Base-by-base conservation (phyloP, 2,329 filamentous ascomycete genomes). In the Aspergillus unguis region DNA sequence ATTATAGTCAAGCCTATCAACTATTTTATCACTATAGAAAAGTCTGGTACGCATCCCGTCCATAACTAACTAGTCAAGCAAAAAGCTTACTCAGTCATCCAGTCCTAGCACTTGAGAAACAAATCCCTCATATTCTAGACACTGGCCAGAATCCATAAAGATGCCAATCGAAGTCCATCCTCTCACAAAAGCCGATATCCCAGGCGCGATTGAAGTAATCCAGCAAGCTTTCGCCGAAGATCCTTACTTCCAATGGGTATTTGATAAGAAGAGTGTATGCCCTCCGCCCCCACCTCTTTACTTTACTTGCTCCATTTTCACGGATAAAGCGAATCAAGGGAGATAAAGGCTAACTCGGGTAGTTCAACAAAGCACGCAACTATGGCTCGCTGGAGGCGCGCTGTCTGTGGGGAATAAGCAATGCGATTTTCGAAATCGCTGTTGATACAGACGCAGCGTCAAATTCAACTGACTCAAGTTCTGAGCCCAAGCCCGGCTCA, bases 401-500 rank as follows among this genome's bases (percentile, higher is more conserved):
- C 42, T 89, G 86, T 71, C 75, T 76, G 54, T 90, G 86, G 86
- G 87, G 86, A 9, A 88, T 90, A 65, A 76, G 80, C 29, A 86
- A 90, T 64, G 86, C 83, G 40, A 78, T 89, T 28, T 89, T 89
- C 71, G 81, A 86, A 59, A 84, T 89, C 51, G 86, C 85, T 3
- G 87, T 85, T 68, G 82, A 86, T 61, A 72, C 75, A 0, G 70
- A 11, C 5, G 8, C 7, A 2, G 42, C 48, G 6, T 37, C 37
- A 6, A 50, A 40, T 6, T 6, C 37, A 43, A n/a, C 4, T 40
- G 31, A 27, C 31, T 17, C 17, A 17, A 17, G 17, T 17, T 17
- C 17, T 17, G 17, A 17, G 17, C 17, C 17, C 17, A 17, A 17
- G 17, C 17, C 17, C 17, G 17, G 17, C 17, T 17, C 17, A 17